Conservation (phyloP, 352 stramenopile genomes). For the Pythium sukuiense region DNA sequence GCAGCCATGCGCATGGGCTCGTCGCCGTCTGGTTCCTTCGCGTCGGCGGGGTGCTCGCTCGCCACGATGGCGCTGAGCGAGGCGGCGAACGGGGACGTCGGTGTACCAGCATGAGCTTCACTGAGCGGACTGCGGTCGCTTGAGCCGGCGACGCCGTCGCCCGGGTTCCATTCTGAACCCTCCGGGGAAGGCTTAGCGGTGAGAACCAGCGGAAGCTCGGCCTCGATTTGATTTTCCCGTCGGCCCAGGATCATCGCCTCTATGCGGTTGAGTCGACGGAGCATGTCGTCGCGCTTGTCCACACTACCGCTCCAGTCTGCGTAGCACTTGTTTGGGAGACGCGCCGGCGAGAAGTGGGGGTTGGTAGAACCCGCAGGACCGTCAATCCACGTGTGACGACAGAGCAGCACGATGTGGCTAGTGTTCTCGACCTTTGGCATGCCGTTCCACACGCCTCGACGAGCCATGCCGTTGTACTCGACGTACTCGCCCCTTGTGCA, state of each 20-base stretch:
- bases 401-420: slow-evolving; percentile 35
- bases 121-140: too few species aligned
- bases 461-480: slow-evolving; percentile 32
- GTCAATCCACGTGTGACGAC: not conserved
- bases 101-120: too few species aligned
- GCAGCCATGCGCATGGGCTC: too few species aligned
- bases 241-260: not conserved
- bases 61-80: too few species aligned
- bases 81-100: too few species aligned
- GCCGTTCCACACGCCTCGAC: slow-evolving; percentile 50
- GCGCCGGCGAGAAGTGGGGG: not conserved
- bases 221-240: too few species aligned
- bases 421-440: slow-evolving; percentile 47
- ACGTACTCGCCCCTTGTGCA: slow-evolving; percentile 27
- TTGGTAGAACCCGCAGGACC: not conserved
- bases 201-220: too few species aligned
- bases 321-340: not conserved
- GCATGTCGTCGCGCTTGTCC: not conserved
- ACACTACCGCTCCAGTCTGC: not conserved
- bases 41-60: too few species aligned
- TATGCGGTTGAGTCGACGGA: not conserved
- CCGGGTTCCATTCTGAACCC: too few species aligned
- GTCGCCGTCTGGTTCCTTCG: too few species aligned
- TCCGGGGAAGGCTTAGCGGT: too few species aligned
- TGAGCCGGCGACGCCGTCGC: too few species aligned